A percentile compares a stretch with the other conserved stretches of the same genome.
Conservation (phyloP, 495 filamentous ascomycete genomes). For the Pseudevernia furfuracea region DNA sequence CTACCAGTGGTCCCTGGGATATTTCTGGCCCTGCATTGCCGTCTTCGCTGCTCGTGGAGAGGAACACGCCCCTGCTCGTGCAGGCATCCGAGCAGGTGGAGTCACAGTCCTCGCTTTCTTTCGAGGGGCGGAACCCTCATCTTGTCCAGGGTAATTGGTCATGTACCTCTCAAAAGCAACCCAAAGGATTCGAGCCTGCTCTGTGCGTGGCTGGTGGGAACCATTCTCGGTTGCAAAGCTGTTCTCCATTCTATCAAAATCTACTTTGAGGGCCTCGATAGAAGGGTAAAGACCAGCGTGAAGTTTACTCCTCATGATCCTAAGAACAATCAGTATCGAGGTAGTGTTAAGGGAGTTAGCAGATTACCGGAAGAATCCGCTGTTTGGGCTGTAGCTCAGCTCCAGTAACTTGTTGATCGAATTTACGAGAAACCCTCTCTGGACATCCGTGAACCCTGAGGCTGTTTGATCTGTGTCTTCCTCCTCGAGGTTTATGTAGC, state of each 20-base stretch:
- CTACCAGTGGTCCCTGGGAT: neutral
- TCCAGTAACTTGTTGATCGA: neutral
- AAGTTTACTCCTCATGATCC: neutral
- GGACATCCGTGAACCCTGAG: too few species aligned
- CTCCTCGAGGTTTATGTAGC: neutral
- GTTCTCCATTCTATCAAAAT: neutral
- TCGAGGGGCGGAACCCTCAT: neutral
- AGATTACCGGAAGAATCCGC: too few species aligned
- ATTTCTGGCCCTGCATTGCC: neutral
- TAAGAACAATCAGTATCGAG: neutral
- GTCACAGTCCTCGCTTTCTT: neutral
- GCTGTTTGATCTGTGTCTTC: neutral
- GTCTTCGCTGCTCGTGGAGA: neutral
- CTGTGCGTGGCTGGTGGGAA: neutral
- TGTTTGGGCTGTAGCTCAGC: neutral
- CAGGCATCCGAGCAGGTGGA: neutral
- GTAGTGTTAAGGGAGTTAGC: too few species aligned
- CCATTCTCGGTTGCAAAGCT: neutral
- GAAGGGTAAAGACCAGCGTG: neutral
- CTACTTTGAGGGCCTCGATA: neutral
- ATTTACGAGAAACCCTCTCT: too few species aligned
- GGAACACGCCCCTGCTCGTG: neutral
- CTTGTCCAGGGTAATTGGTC: neutral
- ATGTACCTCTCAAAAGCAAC: neutral
- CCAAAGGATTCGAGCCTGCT: neutral